A percentile compares a stretch with the other conserved stretches of the same genome.
phyloP scores from a whole-genome alignment of 2,329 filamentous ascomycete species.

The Aspergillus intermedius region DNA sequence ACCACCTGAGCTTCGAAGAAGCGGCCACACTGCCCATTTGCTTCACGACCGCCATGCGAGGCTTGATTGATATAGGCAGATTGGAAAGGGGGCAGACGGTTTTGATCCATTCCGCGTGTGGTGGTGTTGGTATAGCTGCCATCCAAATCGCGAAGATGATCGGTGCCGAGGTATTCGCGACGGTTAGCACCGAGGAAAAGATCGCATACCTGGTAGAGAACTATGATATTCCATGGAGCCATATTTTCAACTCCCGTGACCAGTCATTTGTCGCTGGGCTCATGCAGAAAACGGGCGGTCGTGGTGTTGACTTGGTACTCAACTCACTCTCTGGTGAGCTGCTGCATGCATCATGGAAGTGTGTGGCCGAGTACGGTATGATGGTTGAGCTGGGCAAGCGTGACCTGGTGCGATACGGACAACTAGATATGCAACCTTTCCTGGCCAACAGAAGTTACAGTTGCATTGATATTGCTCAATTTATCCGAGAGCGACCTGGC shows the following conservation, averaged over 20 bases:
- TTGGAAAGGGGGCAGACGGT: no score
- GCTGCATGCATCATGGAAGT: constrained; percentile 1
- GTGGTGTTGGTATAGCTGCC: constrained; percentile 5
- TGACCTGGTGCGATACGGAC: background rate
- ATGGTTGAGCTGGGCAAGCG: background rate
- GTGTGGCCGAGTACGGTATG: background rate
- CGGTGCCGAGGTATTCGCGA: background rate
- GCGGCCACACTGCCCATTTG: no score
- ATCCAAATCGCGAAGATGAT: constrained; percentile 8
- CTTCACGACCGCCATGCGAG: no score
- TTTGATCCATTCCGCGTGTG: no score
- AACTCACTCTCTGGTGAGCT: constrained; percentile 8
- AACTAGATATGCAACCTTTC: constrained; percentile 2
- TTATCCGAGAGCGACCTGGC: background rate
- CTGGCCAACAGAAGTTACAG: background rate
- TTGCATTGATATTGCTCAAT: background rate
- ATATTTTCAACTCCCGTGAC: constrained; percentile 1
- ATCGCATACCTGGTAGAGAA: background rate
- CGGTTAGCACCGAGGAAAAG: background rate
- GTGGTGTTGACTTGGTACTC: constrained; percentile 7
- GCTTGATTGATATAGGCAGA: no score
- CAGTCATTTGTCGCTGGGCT: constrained; percentile 1
- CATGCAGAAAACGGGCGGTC: background rate
- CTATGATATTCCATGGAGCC: background rate
- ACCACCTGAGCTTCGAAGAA: no score